Conservation (phyloP, 2,329 filamentous ascomycete species). For the Colletotrichum shisoi region DNA sequence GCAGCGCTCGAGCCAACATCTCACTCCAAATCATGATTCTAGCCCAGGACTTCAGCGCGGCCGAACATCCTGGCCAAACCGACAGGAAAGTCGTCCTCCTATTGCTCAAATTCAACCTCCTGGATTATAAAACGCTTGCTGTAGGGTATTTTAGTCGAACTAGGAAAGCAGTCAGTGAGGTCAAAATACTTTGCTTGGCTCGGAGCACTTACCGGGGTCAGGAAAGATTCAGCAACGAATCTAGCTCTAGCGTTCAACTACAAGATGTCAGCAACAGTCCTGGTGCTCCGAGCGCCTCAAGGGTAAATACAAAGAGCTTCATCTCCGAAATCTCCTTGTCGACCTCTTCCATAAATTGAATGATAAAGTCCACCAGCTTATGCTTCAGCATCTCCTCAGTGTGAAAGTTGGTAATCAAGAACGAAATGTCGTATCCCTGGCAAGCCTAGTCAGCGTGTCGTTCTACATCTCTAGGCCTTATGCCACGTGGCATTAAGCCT, state of each 20-base stretch:
- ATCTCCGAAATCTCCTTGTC: slow-evolving; percentile 99
- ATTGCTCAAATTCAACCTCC: not conserved
- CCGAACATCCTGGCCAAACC: not conserved
- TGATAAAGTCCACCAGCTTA: slow-evolving; percentile 98
- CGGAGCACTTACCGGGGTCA: slow-evolving; percentile 76
- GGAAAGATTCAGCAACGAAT: slow-evolving; percentile 97
- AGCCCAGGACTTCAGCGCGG: slow-evolving; percentile 11
- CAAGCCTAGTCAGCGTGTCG: slow-evolving; percentile 40
- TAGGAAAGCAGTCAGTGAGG: slow-evolving; percentile 20
- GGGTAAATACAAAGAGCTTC: slow-evolving; percentile 92
- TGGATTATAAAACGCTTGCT: slow-evolving; percentile 7
- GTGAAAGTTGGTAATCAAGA: slow-evolving; percentile 98
- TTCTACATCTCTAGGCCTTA: not conserved
- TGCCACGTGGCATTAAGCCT: slow-evolving; percentile 22
- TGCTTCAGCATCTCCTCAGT: slow-evolving; percentile 99
- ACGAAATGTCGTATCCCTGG: slow-evolving; percentile 97
- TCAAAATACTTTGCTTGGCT: not conserved
- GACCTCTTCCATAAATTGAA: slow-evolving; percentile 99
- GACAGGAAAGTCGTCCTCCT: not conserved
- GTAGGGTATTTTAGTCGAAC: slow-evolving; percentile 40
- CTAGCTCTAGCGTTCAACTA: slow-evolving; percentile 95
- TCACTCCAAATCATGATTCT: slow-evolving; percentile 28
- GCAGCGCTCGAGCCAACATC: slow-evolving; percentile 37
- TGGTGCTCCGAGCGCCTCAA: not conserved
- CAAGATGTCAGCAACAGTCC: slow-evolving; percentile 38